Conservation (phyloP, 352 stramenopile genomes). For the Globisporangium cystogenes region DNA sequence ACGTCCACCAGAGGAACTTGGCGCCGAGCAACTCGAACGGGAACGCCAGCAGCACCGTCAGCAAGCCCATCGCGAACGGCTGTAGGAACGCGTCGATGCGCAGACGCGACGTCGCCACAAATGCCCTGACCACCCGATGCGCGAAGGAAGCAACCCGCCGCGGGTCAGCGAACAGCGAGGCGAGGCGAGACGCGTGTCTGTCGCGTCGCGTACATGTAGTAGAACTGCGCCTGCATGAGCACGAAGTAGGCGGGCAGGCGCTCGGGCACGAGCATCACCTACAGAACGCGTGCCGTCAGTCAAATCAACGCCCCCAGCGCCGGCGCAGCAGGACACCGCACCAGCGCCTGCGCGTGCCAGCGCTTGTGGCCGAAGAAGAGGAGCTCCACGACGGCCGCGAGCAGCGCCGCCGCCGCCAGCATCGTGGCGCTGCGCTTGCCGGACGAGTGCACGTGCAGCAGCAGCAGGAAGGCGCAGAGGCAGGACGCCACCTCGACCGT, state of each 20-base stretch:
- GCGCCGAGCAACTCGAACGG: conserved; percentile 71
- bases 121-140: no score
- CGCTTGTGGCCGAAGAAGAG: conserved; percentile 59
- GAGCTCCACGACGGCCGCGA: conserved; percentile 51
- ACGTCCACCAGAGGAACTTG: conserved; percentile 86
- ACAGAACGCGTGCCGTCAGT: not conserved
- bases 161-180: no score
- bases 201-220: conserved; percentile 55
- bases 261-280: conserved; percentile 53
- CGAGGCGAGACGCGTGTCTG: no score
- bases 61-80: conserved; percentile 54
- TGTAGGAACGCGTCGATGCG: conserved; percentile 73
- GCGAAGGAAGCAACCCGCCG: not conserved
- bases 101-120: conserved; percentile 58
- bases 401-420: conserved; percentile 36
- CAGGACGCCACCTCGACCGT: conserved; percentile 53
- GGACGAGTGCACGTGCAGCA: conserved; percentile 74
- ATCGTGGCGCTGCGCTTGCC: conserved; percentile 70
- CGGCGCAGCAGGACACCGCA: conserved; percentile 14
- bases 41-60: conserved; percentile 52
- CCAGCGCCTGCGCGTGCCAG: conserved; percentile 65
- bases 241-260: conserved; percentile 57
- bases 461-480: conserved; percentile 56
- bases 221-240: conserved; percentile 64
- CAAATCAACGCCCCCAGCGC: not conserved